Conservation (phyloP, 352 stramenopile species). For the Globisporangium radiosum region DNA sequence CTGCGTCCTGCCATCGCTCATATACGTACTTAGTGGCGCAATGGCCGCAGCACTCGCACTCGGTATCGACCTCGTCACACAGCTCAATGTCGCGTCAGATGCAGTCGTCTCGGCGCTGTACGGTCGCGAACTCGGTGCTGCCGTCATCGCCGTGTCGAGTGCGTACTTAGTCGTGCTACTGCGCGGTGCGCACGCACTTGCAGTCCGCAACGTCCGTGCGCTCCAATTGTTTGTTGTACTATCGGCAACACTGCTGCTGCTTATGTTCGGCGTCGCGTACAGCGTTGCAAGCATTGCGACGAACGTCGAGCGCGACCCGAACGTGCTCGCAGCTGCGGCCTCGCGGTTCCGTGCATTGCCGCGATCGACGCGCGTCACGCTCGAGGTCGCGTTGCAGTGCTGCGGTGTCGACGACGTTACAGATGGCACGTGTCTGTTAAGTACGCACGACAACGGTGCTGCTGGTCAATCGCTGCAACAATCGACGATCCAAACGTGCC, state of each 20-base stretch:
- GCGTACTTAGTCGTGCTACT: slow-evolving; percentile 26
- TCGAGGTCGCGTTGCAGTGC: slow-evolving; percentile 41
- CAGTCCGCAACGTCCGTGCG: slow-evolving; percentile 20
- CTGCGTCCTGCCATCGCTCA: slow-evolving; percentile 32
- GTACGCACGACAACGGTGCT: too few species aligned
- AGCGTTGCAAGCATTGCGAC: slow-evolving; percentile 11
- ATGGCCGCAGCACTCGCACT: slow-evolving; percentile 21
- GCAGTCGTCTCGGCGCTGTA: slow-evolving; percentile 28
- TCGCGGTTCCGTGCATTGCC: slow-evolving; percentile 25
- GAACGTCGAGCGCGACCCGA: slow-evolving; percentile 14
- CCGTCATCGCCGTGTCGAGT: slow-evolving; percentile 10
- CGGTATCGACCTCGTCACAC: slow-evolving; percentile 34
- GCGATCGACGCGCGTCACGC: slow-evolving; percentile 11
- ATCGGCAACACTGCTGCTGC: slow-evolving; percentile 16
- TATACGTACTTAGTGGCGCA: slow-evolving; percentile 20
- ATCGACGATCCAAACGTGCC: slow-evolving; percentile 23
- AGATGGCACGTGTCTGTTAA: slow-evolving; percentile 23
- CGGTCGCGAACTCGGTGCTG: slow-evolving; percentile 28
- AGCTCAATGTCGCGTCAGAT: slow-evolving; percentile 29
- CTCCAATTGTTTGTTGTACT: slow-evolving; percentile 28
- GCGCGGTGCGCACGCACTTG: slow-evolving; percentile 20
- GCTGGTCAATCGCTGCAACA: not conserved
- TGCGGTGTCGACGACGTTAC: slow-evolving; percentile 30
- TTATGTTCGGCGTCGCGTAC: too few species aligned
- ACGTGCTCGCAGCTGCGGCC: slow-evolving; percentile 14